phyloP scores from a whole-genome alignment of 169 alveolate species.

The Plasmodium reichenowi region DNA sequence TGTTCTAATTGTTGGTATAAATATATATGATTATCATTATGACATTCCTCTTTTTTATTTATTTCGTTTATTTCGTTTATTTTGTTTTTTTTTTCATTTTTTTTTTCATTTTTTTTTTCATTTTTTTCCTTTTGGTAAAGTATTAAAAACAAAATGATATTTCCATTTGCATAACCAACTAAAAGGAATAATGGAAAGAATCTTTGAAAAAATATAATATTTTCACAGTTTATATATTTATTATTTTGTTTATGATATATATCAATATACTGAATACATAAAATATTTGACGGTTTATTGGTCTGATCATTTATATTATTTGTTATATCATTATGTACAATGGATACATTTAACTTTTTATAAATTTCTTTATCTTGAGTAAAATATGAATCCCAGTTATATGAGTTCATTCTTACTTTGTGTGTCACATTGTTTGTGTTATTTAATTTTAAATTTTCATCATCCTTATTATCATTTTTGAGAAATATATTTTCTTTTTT shows the following conservation, averaged over 20 bases:
- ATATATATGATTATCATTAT: constrained; percentile 32
- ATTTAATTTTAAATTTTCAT: neutral
- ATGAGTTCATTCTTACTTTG: neutral
- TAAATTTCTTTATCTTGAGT: constrained; percentile 36
- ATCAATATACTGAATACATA: constrained; percentile 38
- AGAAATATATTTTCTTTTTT: too few species aligned
- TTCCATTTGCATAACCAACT: constrained; percentile 70
- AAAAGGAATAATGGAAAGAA: constrained; percentile 57
- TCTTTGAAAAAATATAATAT: constrained; percentile 49
- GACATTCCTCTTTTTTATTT: constrained; percentile 1
- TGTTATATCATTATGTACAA: constrained; percentile 5
- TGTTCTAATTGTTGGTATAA: constrained; percentile 38
- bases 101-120: constrained; percentile 4
- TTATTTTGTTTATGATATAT: constrained; percentile 23
- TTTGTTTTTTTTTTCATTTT: too few species aligned
- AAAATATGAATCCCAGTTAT: constrained; percentile 67
- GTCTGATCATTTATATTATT: constrained; percentile 1
- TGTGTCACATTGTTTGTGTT: neutral
- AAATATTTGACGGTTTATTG: constrained; percentile 29
- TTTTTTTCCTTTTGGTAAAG: constrained; percentile 34
- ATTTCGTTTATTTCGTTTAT: too few species aligned
- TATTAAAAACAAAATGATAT: constrained; percentile 35
- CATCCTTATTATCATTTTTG: neutral
- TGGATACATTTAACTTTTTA: constrained; percentile 33
- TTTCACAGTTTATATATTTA: constrained; percentile 29